A percentile compares a stretch with the other conserved stretches of the same genome.
Conservation (phyloP, 169 alveolate genomes). For the Plasmodium inui region DNA sequence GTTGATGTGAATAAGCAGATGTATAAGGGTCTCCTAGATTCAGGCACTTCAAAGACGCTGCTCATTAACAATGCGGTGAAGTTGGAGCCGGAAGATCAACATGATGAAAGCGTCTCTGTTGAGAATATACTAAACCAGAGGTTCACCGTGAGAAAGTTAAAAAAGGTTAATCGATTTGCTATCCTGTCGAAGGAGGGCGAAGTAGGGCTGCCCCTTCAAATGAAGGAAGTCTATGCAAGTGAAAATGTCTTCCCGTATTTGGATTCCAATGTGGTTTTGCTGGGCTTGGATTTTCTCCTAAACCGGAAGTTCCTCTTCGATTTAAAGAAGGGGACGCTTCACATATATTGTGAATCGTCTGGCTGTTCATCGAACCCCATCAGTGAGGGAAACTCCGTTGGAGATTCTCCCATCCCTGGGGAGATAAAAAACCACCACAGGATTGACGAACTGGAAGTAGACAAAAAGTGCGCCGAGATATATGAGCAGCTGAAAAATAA, state of each 20-base stretch:
- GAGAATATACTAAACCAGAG: slow-evolving; percentile 47
- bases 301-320: slow-evolving; percentile 40
- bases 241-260: slow-evolving; percentile 6
- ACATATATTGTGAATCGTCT: not conserved
- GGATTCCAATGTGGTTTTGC: slow-evolving; percentile 12
- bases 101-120: not conserved
- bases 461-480: slow-evolving; percentile 29
- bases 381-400: not conserved
- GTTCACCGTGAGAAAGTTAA: not conserved
- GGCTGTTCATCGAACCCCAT: not conserved
- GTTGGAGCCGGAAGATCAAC: not conserved
- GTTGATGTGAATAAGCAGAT: not conserved
- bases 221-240: slow-evolving; percentile 10
- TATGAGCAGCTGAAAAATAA: slow-evolving; percentile 36
- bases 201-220: not conserved
- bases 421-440: not conserved
- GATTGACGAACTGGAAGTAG: slow-evolving; percentile 6
- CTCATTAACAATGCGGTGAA: not conserved
- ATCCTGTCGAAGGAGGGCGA: slow-evolving; percentile 7
- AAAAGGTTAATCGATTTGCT: not conserved
- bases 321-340: slow-evolving; percentile 7
- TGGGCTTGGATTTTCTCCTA: slow-evolving; percentile 50
- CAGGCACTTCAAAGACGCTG: slow-evolving; percentile 33
- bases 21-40: slow-evolving; percentile 49
- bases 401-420: not conserved